Evolutionary conservation across 2,329 filamentous ascomycete species (phyloP).

Genomic region (Aspergillus cejpii): DNA sequence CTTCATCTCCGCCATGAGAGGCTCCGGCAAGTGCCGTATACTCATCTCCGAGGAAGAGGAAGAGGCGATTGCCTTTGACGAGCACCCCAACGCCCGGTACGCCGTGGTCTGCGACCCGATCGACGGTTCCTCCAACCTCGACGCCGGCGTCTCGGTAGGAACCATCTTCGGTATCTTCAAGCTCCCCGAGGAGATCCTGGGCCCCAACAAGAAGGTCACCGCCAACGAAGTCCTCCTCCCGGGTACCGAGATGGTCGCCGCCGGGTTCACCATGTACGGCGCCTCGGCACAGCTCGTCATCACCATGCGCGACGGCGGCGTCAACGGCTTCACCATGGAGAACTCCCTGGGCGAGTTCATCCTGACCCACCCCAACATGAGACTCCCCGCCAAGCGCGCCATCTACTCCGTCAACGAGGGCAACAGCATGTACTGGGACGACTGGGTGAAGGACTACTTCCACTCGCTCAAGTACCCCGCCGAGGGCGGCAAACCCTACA

Average conservation of each 20-base stretch:
- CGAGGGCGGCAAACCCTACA: conserved; percentile 75
- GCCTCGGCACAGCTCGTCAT: conserved; percentile 93
- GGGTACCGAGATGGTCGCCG: conserved; percentile 83
- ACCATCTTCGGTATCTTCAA: conserved; percentile 96
- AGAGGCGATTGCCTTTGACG: conserved; percentile 76
- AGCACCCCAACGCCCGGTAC: conserved; percentile 69
- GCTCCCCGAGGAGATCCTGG: conserved; percentile 59
- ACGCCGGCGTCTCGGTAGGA: conserved; percentile 94
- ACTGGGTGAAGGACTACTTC: conserved; percentile 80
- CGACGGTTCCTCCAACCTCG: conserved; percentile 93
- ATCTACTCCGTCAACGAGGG: conserved; percentile 99
- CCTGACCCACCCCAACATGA: conserved; percentile 92
- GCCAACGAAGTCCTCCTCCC: conserved; percentile 74
- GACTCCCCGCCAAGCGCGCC: conserved; percentile 66
- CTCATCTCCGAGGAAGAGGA: conserved; percentile 99
- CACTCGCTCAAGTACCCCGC: conserved; percentile 75
- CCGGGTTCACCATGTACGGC: conserved; percentile 99
- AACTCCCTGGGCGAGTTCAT: conserved; percentile 98
- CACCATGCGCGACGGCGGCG: conserved; percentile 84
- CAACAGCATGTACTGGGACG: conserved; percentile 94
- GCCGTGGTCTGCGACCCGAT: conserved; percentile 97
- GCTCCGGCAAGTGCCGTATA: conserved; percentile 80
- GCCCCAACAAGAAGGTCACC: conserved; percentile 51
- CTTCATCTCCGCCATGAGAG: conserved; percentile 92
- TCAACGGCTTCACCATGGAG: conserved; percentile 98